Conservation (phyloP, 2,329 filamentous ascomycete species). For the Capronia americana region DNA sequence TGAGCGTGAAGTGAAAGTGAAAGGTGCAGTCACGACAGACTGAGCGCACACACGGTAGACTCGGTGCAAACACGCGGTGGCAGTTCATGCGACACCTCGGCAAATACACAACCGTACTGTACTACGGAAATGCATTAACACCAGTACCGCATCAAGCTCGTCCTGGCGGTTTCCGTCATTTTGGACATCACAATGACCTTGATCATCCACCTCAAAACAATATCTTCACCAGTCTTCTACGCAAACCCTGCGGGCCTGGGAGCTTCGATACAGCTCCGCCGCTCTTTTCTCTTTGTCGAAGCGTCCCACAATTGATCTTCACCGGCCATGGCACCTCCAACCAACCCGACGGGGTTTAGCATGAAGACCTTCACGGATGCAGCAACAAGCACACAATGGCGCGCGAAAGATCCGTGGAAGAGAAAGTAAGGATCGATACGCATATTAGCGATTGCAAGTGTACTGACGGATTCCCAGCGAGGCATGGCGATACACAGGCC, state of each 20-base stretch:
- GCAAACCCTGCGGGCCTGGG: not conserved
- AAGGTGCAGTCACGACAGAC: too few relatives aligned
- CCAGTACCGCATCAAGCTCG: not conserved
- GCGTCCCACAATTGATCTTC: not conserved
- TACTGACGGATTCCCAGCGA: slow-evolving; percentile 65
- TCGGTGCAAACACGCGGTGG: too few relatives aligned
- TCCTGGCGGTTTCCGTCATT: not conserved
- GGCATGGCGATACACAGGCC: slow-evolving; percentile 90
- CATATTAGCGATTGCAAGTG: not conserved
- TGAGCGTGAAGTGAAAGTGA: too few relatives aligned
- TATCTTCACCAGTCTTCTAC: not conserved
- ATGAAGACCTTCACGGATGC: slow-evolving; percentile 56
- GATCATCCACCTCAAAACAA: not conserved
- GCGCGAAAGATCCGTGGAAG: slow-evolving; percentile 65
- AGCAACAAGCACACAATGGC: slow-evolving; percentile 39
- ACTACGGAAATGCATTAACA: not conserved
- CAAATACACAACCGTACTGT: not conserved
- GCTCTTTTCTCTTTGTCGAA: not conserved
- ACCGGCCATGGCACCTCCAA: slow-evolving; percentile 25
- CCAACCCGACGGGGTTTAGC: slow-evolving; percentile 91
- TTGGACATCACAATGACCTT: not conserved
- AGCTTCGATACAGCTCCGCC: not conserved
- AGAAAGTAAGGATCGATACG: slow-evolving; percentile 58
- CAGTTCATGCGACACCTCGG: not conserved
- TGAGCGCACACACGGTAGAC: too few relatives aligned